Base-by-base conservation (phyloP, 257 asterid species). In the Perilla frutescens region DNA sequence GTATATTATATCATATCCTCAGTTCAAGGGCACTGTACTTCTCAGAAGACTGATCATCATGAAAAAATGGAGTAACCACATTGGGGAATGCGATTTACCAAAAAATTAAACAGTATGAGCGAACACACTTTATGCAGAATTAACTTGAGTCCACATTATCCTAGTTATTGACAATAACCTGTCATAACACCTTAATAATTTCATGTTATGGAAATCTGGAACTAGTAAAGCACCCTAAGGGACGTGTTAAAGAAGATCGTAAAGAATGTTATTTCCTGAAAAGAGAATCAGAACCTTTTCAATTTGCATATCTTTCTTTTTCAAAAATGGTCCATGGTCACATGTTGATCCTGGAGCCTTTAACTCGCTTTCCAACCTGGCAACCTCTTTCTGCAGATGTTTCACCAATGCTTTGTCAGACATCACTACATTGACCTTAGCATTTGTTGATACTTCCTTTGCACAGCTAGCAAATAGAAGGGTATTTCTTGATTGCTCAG, bases 361-460 rank as follows among this genome's bases (percentile, higher is more conserved):
- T 70, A 95, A 75, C 74, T 95, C 99, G 66, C 88, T 86, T 88
- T 95, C 99, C 90, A 95, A 78, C 80, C 99, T 81, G 32, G 99
- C 98, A 67, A 95, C 86, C 90, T 95, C 99, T 79, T 83, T 95
- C 83, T 95, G 99, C 81, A 95, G 88, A 73, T 95, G 98, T 81
- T 95, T 95, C 83, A 95, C 99, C 89, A 95, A 82, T 66, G 99
- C 97, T 85, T 92, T 95, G 79, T 95, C 99, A 83, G 99, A 92
- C 97, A 95, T 89, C 78, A 95, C 98, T n/a, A 95, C 98, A 65
- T 95, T 95, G 89, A 95, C 99, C 83, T 89, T 91, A 74, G 99
- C 99, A 78, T 92, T 95, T 58, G 99, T 95, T 15, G 93, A 80
- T 66, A 95, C 99, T 88, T 95, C 98, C 88, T 95, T 95, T 56